Conservation (phyloP, 495 filamentous ascomycete genomes). For the Hyaloscypha variabilis region DNA sequence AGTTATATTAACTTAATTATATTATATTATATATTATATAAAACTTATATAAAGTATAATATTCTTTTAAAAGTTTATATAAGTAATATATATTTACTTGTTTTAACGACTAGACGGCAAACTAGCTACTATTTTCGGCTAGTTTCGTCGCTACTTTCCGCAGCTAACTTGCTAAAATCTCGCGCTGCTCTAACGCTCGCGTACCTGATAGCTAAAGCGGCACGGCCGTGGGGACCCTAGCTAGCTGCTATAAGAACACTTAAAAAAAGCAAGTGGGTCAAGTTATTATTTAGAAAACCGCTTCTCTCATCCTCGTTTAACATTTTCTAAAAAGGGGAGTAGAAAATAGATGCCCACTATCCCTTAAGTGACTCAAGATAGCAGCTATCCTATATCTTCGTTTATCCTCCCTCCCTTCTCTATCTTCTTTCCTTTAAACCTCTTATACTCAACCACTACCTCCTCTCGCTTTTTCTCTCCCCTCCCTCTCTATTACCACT, state of each 20-base stretch:
- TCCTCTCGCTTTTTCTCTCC: conserved; percentile 15
- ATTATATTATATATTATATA: no score
- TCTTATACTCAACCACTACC: conserved; percentile 19
- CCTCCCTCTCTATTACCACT: conserved; percentile 16
- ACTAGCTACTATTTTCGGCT: neutral
- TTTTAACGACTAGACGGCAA: neutral
- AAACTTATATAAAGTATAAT: no score
- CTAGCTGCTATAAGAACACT: neutral
- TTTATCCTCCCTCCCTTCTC: conserved; percentile 14
- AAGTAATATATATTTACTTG: no score
- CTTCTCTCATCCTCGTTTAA: neutral
- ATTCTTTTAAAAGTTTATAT: no score
- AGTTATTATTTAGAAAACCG: neutral
- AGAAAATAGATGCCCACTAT: conserved; percentile 17
- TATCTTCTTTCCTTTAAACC: conserved; percentile 20
- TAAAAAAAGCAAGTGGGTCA: neutral
- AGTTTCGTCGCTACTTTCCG: neutral
- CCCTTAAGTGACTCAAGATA: conserved; percentile 10
- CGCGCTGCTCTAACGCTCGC: neutral
- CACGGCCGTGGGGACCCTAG: neutral
- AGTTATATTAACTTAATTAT: no score
- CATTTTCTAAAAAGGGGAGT: conserved; percentile 22
- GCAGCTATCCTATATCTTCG: conserved; percentile 2
- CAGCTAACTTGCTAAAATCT: neutral
- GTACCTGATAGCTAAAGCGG: neutral